Evolutionary conservation across 2,329 filamentous ascomycete genomes (phyloP).

Genomic region (Grosmannia penicillata): DNA sequence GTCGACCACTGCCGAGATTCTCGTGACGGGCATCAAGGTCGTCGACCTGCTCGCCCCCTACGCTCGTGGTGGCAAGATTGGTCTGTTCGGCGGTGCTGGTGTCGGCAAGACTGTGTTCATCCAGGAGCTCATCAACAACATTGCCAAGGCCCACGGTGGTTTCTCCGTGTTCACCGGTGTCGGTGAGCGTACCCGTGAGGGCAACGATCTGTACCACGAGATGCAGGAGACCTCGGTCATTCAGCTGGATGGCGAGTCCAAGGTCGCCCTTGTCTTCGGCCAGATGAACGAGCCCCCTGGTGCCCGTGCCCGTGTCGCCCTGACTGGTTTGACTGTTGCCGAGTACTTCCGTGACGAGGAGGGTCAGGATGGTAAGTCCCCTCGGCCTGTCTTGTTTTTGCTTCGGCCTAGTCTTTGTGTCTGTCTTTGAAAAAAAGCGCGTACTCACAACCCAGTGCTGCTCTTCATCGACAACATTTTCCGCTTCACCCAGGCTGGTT

Average conservation of each 20-base stretch:
- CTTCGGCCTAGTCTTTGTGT: too few relatives aligned
- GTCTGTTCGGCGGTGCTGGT: slow-evolving; percentile 99
- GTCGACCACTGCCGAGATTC: slow-evolving; percentile 89
- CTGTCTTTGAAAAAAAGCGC: too few relatives aligned
- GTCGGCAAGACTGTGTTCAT: slow-evolving; percentile 99
- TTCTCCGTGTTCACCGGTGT: slow-evolving; percentile 99
- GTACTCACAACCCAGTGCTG: slow-evolving; percentile 44
- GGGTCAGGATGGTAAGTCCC: slow-evolving; percentile 67
- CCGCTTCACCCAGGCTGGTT: slow-evolving; percentile 99
- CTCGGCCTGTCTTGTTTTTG: not conserved
- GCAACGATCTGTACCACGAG: slow-evolving; percentile 99
- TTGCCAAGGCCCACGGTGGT: slow-evolving; percentile 99
- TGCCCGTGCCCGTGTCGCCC: slow-evolving; percentile 98
- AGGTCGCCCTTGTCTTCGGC: slow-evolving; percentile 98
- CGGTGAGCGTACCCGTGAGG: slow-evolving; percentile 99
- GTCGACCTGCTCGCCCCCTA: slow-evolving; percentile 98
- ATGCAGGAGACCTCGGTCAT: slow-evolving; percentile 99
- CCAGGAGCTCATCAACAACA: slow-evolving; percentile 99
- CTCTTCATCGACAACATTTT: slow-evolving; percentile 99
- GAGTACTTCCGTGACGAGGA: slow-evolving; percentile 68
- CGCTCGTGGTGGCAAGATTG: slow-evolving; percentile 99
- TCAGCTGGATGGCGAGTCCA: slow-evolving; percentile 96
- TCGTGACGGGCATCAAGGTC: slow-evolving; percentile 99
- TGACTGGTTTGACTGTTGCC: slow-evolving; percentile 71
- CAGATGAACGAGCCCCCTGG: slow-evolving; percentile 99